Conservation (phyloP, 441 rosid genomes). For the Raphanus hybrid region DNA sequence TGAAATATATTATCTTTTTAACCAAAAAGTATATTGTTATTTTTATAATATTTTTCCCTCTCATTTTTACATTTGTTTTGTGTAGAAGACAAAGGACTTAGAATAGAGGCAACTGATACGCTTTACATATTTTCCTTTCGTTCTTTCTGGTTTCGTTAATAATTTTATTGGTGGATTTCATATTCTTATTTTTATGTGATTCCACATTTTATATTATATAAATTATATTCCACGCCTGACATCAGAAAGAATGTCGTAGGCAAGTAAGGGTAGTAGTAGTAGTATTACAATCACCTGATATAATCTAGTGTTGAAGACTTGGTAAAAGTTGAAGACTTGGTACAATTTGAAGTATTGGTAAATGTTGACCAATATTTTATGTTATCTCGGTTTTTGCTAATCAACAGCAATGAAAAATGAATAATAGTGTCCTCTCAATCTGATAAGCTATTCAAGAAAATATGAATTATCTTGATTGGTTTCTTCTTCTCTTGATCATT, state of each 20-base stretch:
- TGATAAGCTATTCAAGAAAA: too few relatives aligned
- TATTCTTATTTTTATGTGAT: neutral
- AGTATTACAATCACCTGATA: neutral
- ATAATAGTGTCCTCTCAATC: too few relatives aligned
- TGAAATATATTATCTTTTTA: neutral
- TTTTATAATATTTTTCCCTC: neutral
- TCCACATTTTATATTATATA: neutral
- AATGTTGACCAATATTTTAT: neutral
- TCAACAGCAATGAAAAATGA: neutral
- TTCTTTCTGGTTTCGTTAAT: neutral
- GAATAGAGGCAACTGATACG: neutral
- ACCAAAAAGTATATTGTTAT: too few relatives aligned
- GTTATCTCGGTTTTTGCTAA: neutral
- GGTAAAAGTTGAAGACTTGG: neutral
- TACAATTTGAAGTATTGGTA: too few relatives aligned
- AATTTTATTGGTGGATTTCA: too few relatives aligned
- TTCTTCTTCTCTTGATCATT: too few relatives aligned
- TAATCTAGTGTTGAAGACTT: neutral
- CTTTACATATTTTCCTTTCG: neutral
- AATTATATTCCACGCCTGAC: neutral
- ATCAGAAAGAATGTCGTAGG: neutral
- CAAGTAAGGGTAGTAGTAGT: neutral
- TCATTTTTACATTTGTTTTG: neutral
- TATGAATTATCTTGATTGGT: too few relatives aligned
- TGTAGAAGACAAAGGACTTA: neutral